Base-by-base conservation (phyloP, 148 eudicot genomes). In the Fagopyrum esculentum region DNA sequence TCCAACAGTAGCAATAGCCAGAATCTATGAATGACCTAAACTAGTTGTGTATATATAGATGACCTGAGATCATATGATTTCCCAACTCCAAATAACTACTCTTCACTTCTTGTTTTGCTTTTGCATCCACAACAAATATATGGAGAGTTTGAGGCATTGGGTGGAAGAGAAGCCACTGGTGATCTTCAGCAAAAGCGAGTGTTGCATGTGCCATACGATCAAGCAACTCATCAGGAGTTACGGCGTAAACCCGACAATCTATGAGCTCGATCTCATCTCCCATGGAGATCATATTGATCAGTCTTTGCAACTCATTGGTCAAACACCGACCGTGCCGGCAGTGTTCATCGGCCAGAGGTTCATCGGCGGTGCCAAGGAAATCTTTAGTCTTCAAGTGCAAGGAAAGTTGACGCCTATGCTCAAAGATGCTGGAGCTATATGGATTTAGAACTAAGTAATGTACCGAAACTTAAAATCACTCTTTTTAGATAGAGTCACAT, bases 341-440 rank as follows among this genome's bases (percentile, higher is more conserved):
- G 88, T 92, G 74, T 92, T 81, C 82, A 88, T 92, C 15, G 94
- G 90, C 29, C 77, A 86, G 29, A 79, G 85, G 54, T 77, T 85
- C 76, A 80, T 92, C 15, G 97, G 97, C 15, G 97, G 97, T 30
- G 79, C 95, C 64, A 83, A 90, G 68, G 91, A 92, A 77, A 82
- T 92, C 48, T 81, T 92, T 83, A 87, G 90, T 81, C 89, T 90
- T 68, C 95, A 92, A 71, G 76, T 92, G 43, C 85, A 85, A 75
- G 90, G 90, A 15, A 74, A 87, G 74, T 80, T 92, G n/a, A 88
- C 85, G 50, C 83, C 82, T 3, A n/a, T 86, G 81, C 91, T 92
- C 72, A 86, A 76, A 73, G 79, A 87, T 71, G 92, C 91, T 40
- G 87, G 84, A 57, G 95, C 93, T 69, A 85, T 92, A 54, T 88